Evolutionary conservation across 2,329 filamentous ascomycete species (phyloP), one percentile per base, ranked within the genome.

Genomic region (Davidsoniella eucalypti): DNA sequence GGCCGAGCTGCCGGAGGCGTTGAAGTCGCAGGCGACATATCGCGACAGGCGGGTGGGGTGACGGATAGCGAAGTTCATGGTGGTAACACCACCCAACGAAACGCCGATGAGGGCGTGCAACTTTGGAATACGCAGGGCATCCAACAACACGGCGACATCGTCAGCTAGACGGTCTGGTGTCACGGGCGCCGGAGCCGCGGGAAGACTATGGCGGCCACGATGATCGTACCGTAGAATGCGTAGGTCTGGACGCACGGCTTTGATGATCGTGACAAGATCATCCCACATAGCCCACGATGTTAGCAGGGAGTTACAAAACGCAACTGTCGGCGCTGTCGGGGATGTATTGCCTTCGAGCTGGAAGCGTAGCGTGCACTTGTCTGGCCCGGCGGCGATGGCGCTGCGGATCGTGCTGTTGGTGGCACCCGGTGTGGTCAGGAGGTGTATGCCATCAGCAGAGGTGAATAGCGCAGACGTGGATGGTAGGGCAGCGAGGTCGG

Each of bases 231-330:
- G 80, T 1, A 94, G 68, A 55, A 93, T 72, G 47, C 83, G 79
- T 61, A 86, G 80, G 38, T 76, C 70, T 2, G 78, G 75, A 21
- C 80, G 75, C 37, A 74, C 59, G 0, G 65, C 61, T 47, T 72
- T 71, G 56, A 92, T 72, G n/a, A 75, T 65, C 1, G 68, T 65
- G 1, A 92, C 66, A 53, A 93, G 76, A 1, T 70, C 69, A 57
- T 92, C 82, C 87, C 87, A 94, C 74, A 94, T 92, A 61, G 75
- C 70, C 55, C 82, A 72, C 44, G 81, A 78, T 2, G 84, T 85
- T 6, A 94, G 74, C 46, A 94, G 80, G 1, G 82, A 88, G 68
- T 93, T 93, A 64, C 73, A 73, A 56, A 88, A 82, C 17, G 86
- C 78, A 9, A 94, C 70, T 0, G 82, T 73, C 0, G 86, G 86